Percentiles rank a stretch among this genome's conserved stretches.
Conservation (phyloP, 345 rosid genomes). For the Eucalyptus dawsonii region DNA sequence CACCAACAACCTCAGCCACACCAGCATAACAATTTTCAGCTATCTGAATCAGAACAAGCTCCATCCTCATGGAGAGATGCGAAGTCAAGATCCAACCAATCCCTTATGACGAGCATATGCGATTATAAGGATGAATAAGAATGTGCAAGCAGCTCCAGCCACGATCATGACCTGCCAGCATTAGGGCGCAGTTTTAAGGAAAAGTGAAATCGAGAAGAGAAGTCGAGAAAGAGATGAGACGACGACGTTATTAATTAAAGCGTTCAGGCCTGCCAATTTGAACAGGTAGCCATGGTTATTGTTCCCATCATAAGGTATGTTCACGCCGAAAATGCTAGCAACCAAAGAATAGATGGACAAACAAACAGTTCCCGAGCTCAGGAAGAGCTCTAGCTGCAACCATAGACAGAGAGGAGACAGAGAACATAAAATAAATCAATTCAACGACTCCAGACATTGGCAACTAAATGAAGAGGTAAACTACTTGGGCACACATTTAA, state of each 20-base stretch:
- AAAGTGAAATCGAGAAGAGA: background rate
- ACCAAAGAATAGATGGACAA: constrained; percentile 58
- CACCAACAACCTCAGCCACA: no score
- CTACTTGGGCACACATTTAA: background rate
- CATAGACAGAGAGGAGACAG: background rate
- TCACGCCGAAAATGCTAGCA: constrained; percentile 84
- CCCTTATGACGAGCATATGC: no score
- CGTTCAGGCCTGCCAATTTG: constrained; percentile 42
- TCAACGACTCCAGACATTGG: background rate
- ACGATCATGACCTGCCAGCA: no score
- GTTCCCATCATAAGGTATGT: constrained; percentile 87
- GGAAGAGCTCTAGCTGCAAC: constrained; percentile 59
- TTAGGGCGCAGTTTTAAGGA: no score
- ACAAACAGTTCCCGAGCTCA: constrained; percentile 66
- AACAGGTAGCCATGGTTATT: constrained; percentile 52
- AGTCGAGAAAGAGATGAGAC: background rate
- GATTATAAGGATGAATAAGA: no score
- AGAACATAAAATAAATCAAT: background rate
- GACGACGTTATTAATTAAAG: background rate
- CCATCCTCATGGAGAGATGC: no score
- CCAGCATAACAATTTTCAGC: no score
- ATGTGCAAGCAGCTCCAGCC: no score
- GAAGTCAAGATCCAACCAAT: no score
- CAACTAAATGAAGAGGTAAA: background rate
- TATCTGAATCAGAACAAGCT: no score